Conservation (phyloP, 208 protist species). For the Jaenimonas drosophilae region DNA sequence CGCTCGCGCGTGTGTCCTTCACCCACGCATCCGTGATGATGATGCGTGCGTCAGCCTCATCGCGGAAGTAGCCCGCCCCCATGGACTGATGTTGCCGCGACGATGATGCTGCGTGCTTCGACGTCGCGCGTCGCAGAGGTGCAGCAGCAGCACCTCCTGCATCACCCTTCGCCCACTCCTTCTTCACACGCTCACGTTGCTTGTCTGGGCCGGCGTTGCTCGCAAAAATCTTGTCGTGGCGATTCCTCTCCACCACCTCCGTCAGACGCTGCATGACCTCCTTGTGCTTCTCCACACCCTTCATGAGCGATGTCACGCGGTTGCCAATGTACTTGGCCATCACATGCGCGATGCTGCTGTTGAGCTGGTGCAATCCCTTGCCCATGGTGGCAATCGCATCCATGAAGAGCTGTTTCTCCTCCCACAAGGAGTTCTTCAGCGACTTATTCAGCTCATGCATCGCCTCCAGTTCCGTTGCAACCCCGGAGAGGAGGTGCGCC, state of each 20-base stretch:
- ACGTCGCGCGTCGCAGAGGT: background rate
- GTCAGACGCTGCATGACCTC: constrained; percentile 60
- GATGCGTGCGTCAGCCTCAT: no score
- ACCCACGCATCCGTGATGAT: no score
- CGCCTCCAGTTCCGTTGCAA: constrained; percentile 32
- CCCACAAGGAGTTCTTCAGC: constrained; percentile 67
- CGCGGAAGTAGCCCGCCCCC: no score
- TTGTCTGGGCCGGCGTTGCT: constrained; percentile 21
- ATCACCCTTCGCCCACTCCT: constrained; percentile 14
- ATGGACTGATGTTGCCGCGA: no score
- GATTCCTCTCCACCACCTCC: constrained; percentile 58
- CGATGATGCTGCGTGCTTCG: no score
- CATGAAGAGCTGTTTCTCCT: constrained; percentile 53
- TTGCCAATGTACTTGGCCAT: constrained; percentile 60
- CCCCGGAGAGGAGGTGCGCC: constrained; percentile 35
- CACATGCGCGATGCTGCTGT: constrained; percentile 33
- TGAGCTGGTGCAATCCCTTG: constrained; percentile 21
- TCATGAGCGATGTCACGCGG: constrained; percentile 61
- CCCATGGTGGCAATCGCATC: constrained; percentile 56
- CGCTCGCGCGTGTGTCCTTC: no score
- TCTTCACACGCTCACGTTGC: constrained; percentile 27
- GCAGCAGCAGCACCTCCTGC: background rate
- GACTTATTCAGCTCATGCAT: constrained; percentile 64
- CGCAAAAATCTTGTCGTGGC: constrained; percentile 61
- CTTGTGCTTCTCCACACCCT: constrained; percentile 55